Evolutionary conservation across 768 basidiomycete species (phyloP), one percentile per base, ranked within the genome.

Genomic region (Hebeloma cylindrosporum): DNA sequence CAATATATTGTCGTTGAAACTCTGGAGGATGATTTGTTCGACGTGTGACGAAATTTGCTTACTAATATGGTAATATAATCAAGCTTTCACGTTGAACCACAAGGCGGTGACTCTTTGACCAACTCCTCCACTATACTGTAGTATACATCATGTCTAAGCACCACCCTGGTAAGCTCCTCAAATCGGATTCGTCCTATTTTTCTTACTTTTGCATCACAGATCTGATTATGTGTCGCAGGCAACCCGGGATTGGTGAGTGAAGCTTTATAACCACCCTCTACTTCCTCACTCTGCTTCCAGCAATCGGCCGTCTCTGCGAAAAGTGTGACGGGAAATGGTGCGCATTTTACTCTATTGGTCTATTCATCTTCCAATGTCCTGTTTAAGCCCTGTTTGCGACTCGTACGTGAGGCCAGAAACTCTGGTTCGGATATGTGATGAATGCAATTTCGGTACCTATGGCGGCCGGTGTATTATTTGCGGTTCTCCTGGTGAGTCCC

Each of bases 261-360:
- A 16, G 42, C 22, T 7, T 22, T 5, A 27, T 23, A 21, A 14
- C 9, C 23, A 14, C 13, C 30, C 11, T 21, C 40, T 20, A 44
- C 32, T 25, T 41, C 39, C 11, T 31, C 8, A 13, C 5, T 28
- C n/a, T 27, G 21, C 22, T 45, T 16, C 13, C 55, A 96, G 96
- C 96, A 35, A 96, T 98, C 57, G 96, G 96, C 30, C 88, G 96
- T 58, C 78, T 97, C 40, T 99, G 96, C 67, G 96, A 99, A 71
- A 97, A 97, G 66, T 97, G 94, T 60, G 96, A 99, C 63, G 96
- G 96, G 39, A 98, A 98, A 83, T 99, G 96, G 95, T 96, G 58
- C 49, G 85, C 62, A 2, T 30, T 5, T 14, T n/a, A 18, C 25
- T 7, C 17, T 8, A 22, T 34, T 13, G n/a, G 5, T 25, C 13